A percentile compares a stretch with the other conserved stretches of the same genome.
Conservation (phyloP, 805 yeast species). For the Candida tallmaniae region DNA sequence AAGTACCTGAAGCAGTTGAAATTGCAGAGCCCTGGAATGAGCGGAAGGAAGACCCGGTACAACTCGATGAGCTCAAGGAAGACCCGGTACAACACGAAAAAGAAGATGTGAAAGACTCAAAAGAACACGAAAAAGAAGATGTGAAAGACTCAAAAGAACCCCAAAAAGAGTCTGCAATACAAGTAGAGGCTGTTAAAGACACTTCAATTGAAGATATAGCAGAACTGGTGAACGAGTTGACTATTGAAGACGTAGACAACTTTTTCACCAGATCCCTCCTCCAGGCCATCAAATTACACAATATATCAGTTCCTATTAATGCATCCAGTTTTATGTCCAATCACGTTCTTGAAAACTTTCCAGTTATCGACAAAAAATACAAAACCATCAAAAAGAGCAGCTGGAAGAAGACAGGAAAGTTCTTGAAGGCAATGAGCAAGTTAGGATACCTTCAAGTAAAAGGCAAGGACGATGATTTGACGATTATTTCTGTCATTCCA, state of each 20-base stretch:
- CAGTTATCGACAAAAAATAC: slow-evolving; percentile 50
- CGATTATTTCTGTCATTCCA: slow-evolving; percentile 48
- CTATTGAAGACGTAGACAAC: slow-evolving; percentile 65
- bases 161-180: slow-evolving; percentile 1
- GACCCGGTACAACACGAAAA: not conserved
- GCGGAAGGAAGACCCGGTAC: slow-evolving; percentile 5
- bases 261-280: slow-evolving; percentile 68
- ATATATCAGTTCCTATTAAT: slow-evolving; percentile 58
- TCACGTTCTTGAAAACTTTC: slow-evolving; percentile 67
- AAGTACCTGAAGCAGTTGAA: slow-evolving; percentile 22
- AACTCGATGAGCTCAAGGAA: slow-evolving; percentile 9
- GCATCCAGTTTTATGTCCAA: slow-evolving; percentile 74
- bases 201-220: slow-evolving; percentile 11
- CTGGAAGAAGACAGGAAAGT: slow-evolving; percentile 87
- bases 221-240: slow-evolving; percentile 22
- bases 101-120: not conserved
- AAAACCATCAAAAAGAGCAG: slow-evolving; percentile 73
- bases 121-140: not conserved
- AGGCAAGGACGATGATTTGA: slow-evolving; percentile 82
- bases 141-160: slow-evolving; percentile 3
- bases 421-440: slow-evolving; percentile 83
- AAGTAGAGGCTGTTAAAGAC: not conserved
- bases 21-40: slow-evolving; percentile 35
- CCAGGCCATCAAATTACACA: slow-evolving; percentile 59
- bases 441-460: slow-evolving; percentile 61